These are phyloP conservation scores for Phaffomyces thermotolerans DNA, from an alignment of 805 yeast species.

Conservation along the genomic window DNA sequence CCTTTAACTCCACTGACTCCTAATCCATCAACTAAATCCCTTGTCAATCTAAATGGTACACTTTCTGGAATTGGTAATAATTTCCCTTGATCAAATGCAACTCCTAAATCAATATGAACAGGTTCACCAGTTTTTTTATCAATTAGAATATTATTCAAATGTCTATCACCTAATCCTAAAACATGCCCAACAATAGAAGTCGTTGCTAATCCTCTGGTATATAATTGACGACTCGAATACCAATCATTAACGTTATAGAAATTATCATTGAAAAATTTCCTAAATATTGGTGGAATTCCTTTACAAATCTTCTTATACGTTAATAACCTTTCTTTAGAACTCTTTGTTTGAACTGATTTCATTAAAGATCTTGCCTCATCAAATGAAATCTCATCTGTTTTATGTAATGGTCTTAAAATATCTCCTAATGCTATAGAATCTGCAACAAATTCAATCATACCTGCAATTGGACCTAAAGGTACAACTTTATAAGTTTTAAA, in stretches of 20 bases:
- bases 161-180: slow-evolving; percentile 92
- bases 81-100: slow-evolving; percentile 93
- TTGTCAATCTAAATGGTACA: slow-evolving; percentile 86
- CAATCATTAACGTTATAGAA: slow-evolving; percentile 66
- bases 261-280: slow-evolving; percentile 60
- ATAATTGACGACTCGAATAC: slow-evolving; percentile 58
- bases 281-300: slow-evolving; percentile 58
- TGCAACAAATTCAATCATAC: slow-evolving; percentile 84
- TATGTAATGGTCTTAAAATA: slow-evolving; percentile 59
- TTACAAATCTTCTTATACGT: slow-evolving; percentile 40
- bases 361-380: slow-evolving; percentile 58
- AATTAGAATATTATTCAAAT: slow-evolving; percentile 81
- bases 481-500: slow-evolving; percentile 84
- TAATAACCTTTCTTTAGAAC: slow-evolving; percentile 35
- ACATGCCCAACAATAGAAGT: slow-evolving; percentile 83
- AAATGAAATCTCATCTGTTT: slow-evolving; percentile 38
- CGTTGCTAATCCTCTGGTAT: slow-evolving; percentile 74
- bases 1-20: slow-evolving; percentile 87
- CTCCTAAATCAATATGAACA: slow-evolving; percentile 92
- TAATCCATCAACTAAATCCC: slow-evolving; percentile 89
- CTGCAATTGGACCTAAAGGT: slow-evolving; percentile 82
- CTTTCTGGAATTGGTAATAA: slow-evolving; percentile 81
- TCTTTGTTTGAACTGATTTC: slow-evolving; percentile 46
- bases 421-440: slow-evolving; percentile 68
- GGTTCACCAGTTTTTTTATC: slow-evolving; percentile 85